Conservation (phyloP, 331 rosid species). For the Telfairia occidentalis region DNA sequence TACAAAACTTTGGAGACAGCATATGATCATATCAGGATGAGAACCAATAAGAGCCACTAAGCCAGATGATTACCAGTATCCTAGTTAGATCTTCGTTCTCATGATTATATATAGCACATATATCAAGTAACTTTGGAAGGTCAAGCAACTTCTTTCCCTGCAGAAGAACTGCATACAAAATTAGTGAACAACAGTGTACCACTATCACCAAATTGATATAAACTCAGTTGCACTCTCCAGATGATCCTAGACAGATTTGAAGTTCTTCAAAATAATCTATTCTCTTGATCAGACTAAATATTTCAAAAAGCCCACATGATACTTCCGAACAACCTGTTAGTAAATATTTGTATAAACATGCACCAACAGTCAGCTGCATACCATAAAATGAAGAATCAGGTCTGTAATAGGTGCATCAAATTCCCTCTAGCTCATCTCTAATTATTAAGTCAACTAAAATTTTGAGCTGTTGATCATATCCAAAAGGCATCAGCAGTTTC, state of each 20-base stretch:
- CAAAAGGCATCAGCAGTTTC: not conserved
- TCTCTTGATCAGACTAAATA: not conserved
- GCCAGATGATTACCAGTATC: constrained; percentile 45
- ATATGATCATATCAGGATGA: not conserved
- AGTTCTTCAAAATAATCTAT: not conserved
- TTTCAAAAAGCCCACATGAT: not conserved
- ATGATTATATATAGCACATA: constrained; percentile 79
- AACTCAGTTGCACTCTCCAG: not conserved
- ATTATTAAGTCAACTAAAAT: not conserved
- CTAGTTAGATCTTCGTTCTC: constrained; percentile 78
- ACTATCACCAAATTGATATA: not conserved
- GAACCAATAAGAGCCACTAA: not conserved
- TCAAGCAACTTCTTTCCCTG: constrained; percentile 87
- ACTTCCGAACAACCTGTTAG: not conserved
- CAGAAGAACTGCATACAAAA: constrained; percentile 74
- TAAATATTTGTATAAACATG: not conserved
- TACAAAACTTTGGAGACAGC: not conserved
- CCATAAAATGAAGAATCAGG: not conserved
- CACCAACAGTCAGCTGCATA: not conserved
- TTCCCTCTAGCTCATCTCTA: not conserved
- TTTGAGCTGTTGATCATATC: not conserved
- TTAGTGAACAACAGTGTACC: constrained; percentile 42
- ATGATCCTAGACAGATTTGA: not conserved
- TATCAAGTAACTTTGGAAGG: constrained; percentile 79
- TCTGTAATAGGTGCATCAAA: not conserved